Evolutionary conservation across 1,139 yeast genomes (phyloP).

Genomic region (Sugiyamaella xylanicola): DNA sequence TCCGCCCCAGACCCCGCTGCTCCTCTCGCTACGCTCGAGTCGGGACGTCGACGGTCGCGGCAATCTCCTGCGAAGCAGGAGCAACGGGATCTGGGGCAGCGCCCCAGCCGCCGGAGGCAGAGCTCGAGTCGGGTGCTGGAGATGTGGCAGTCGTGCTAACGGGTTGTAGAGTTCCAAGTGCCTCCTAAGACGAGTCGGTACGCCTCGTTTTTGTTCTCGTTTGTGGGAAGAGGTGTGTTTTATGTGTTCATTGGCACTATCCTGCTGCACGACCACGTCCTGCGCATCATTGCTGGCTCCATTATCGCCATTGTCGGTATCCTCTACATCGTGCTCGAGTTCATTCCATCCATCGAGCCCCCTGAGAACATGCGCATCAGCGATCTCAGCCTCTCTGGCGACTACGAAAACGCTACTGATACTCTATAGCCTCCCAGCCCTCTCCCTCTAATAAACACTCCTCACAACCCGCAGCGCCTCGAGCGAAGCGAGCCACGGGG

Average conservation of each 20-base stretch:
- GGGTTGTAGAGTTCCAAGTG: slow-evolving; percentile 47
- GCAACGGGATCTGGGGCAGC: neutral
- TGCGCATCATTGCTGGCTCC: slow-evolving; percentile 58
- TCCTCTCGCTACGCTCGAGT: neutral
- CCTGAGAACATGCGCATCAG: slow-evolving; percentile 65
- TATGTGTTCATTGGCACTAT: slow-evolving; percentile 68
- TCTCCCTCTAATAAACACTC: neutral
- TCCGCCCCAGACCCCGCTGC: neutral
- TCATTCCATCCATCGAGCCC: slow-evolving; percentile 67
- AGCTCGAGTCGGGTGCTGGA: no score
- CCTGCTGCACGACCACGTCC: slow-evolving; percentile 59
- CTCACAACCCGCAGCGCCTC: neutral
- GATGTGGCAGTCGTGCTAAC: neutral
- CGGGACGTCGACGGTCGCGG: no score
- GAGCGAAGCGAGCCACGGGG: slow-evolving; percentile 8
- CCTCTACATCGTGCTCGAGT: slow-evolving; percentile 62
- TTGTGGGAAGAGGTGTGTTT: slow-evolving; percentile 78
- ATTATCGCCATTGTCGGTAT: slow-evolving; percentile 61
- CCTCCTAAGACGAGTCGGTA: slow-evolving; percentile 64
- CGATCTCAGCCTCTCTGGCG: slow-evolving; percentile 28
- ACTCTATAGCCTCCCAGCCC: slow-evolving; percentile 30
- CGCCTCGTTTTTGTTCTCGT: slow-evolving; percentile 80
- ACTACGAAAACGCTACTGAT: slow-evolving; percentile 38
- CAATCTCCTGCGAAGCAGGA: no score
- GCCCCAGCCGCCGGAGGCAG: neutral